Evolutionary conservation across 2,329 filamentous ascomycete species (phyloP).

Genomic region (Emergomyces pasteurianus): DNA sequence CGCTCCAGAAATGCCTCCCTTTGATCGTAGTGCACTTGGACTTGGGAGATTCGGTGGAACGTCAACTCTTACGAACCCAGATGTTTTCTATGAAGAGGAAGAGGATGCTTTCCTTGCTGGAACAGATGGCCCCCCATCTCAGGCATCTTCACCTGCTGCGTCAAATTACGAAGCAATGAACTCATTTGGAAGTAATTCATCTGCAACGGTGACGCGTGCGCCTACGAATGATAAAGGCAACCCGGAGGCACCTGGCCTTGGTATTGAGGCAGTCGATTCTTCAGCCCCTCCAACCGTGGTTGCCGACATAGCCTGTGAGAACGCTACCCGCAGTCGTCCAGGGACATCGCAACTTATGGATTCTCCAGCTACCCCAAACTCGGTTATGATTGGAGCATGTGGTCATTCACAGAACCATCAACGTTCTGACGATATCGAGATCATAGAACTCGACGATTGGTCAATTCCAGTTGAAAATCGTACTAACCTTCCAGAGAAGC

Average conservation of each 20-base stretch:
- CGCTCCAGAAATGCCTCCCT: constrained; percentile 37
- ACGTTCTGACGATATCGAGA: constrained; percentile 18
- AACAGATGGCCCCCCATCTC: constrained; percentile 1
- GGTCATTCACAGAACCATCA: constrained; percentile 2
- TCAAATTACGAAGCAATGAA: background rate
- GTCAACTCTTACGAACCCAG: constrained; percentile 29
- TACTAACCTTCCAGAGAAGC: constrained; percentile 26
- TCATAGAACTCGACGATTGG: constrained; percentile 21
- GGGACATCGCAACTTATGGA: constrained; percentile 1
- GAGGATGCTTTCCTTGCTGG: constrained; percentile 37
- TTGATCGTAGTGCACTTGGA: constrained; percentile 32
- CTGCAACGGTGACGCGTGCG: background rate
- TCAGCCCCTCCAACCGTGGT: constrained; percentile 1
- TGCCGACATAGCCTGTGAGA: constrained; percentile 1
- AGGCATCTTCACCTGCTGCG: background rate
- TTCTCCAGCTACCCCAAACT: constrained; percentile 8
- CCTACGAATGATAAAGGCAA: background rate
- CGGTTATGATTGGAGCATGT: constrained; percentile 1
- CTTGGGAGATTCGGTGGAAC: constrained; percentile 27
- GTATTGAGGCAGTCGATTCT: constrained; percentile 11
- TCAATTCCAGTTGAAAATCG: constrained; percentile 5
- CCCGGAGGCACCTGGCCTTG: constrained; percentile 6
- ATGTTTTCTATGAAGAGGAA: constrained; percentile 41
- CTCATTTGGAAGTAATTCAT: background rate
- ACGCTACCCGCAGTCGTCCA: constrained; percentile 1